These are phyloP conservation scores for Lactarius pseudohatsudake DNA, from an alignment of 768 basidiomycete species.

Conservation along the genomic window DNA sequence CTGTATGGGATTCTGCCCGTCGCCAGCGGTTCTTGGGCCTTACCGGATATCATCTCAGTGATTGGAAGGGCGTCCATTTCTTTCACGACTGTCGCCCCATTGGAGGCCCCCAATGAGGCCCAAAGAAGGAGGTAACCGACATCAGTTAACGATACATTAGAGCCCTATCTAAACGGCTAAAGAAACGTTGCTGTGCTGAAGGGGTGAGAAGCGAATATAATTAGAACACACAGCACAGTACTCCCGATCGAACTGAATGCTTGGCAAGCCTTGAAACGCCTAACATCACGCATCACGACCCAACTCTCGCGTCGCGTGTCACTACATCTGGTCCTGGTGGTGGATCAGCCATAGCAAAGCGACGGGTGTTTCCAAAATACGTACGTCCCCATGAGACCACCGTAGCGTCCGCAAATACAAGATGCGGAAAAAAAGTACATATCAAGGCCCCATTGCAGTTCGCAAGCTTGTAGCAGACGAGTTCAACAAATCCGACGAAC, in stretches of 20 bases:
- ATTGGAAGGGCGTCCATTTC: too few relatives aligned
- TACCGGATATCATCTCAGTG: conserved; percentile 30
- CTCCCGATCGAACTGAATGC: too few relatives aligned
- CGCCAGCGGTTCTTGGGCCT: conserved; percentile 38
- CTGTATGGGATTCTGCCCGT: conserved; percentile 53
- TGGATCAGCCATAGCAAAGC: background rate
- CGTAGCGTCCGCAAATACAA: background rate
- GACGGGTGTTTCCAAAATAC: background rate
- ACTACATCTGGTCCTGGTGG: background rate
- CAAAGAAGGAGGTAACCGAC: conserved; percentile 38
- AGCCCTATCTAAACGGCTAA: too few relatives aligned
- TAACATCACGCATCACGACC: background rate
- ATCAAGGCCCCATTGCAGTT: background rate
- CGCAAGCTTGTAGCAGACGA: background rate
- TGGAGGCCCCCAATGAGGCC: conserved; percentile 31
- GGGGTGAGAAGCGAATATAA: too few relatives aligned
- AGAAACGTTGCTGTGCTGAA: too few relatives aligned
- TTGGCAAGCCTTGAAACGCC: background rate
- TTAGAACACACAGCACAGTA: too few relatives aligned
- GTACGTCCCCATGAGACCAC: background rate
- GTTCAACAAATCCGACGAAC: background rate
- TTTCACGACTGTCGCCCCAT: too few relatives aligned
- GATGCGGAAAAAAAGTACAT: background rate
- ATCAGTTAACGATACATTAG: too few relatives aligned
- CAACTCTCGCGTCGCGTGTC: background rate